phyloP scores from a whole-genome alignment of 2,329 filamentous ascomycete species.

The Aspergillus jensenii region DNA sequence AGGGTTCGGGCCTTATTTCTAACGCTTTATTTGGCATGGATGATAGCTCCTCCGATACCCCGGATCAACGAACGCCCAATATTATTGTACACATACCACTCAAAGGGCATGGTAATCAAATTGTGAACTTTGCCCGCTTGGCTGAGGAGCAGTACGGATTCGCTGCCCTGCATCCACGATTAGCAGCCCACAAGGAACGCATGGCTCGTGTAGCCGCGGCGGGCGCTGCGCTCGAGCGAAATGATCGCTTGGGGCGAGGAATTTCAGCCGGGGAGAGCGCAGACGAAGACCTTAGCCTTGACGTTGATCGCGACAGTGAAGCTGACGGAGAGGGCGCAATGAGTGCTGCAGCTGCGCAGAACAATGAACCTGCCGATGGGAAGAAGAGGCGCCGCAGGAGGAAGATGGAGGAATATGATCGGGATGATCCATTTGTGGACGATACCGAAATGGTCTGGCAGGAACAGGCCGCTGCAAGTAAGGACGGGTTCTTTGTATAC shows the following conservation, averaged over 20 bases:
- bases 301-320: slow-evolving; percentile 71
- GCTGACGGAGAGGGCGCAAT: slow-evolving; percentile 49
- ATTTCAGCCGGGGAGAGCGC: slow-evolving; percentile 72
- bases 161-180: slow-evolving; percentile 85
- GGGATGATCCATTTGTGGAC: slow-evolving; percentile 71
- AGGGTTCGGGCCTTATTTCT: slow-evolving; percentile 64
- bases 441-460: slow-evolving; percentile 96
- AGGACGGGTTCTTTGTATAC: slow-evolving; percentile 98
- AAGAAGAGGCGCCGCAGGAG: slow-evolving; percentile 75
- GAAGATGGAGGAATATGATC: slow-evolving; percentile 67
- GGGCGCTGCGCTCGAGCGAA: slow-evolving; percentile 78
- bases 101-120: slow-evolving; percentile 79
- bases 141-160: slow-evolving; percentile 94
- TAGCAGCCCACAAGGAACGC: slow-evolving; percentile 84
- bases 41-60: slow-evolving; percentile 31
- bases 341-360: slow-evolving; percentile 51
- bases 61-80: slow-evolving; percentile 60
- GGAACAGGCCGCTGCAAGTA: slow-evolving; percentile 87
- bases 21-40: slow-evolving; percentile 60
- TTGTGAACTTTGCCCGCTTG: slow-evolving; percentile 91
- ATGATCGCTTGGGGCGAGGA: slow-evolving; percentile 66
- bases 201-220: slow-evolving; percentile 86
- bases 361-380: slow-evolving; percentile 57
- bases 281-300: slow-evolving; percentile 79
- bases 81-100: slow-evolving; percentile 84